These are phyloP conservation scores for Kregervanrija pseudodelftensis DNA, from an alignment of 805 yeast genomes.

Conservation along the genomic window DNA sequence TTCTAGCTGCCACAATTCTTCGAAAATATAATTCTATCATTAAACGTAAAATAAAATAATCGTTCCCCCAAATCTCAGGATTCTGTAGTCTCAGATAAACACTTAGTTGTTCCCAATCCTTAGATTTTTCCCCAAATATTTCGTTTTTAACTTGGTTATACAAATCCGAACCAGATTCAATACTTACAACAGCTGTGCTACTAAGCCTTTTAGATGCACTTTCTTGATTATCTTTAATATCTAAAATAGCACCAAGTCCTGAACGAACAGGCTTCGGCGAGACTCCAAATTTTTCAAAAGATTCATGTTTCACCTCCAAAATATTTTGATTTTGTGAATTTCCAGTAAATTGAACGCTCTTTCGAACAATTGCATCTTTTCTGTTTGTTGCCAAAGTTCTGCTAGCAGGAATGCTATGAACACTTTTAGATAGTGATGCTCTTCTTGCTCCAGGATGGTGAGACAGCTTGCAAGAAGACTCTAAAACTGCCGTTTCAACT, in stretches of 20 bases:
- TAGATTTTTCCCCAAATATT: conserved; percentile 12
- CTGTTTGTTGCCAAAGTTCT: conserved; percentile 3
- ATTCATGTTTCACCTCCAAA: background rate
- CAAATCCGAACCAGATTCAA: conserved; percentile 22
- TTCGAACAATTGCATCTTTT: conserved; percentile 4
- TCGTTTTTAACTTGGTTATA: conserved; percentile 14
- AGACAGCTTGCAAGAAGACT: too few relatives aligned
- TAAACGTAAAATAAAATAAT: conserved; percentile 19
- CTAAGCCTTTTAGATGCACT: conserved; percentile 11
- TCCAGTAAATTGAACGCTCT: conserved; percentile 1
- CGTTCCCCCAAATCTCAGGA: conserved; percentile 19
- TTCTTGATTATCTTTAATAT: background rate
- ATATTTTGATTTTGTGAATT: background rate
- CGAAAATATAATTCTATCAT: conserved; percentile 27
- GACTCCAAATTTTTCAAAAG: conserved; percentile 4
- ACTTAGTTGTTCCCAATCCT: conserved; percentile 12
- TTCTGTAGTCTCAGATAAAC: conserved; percentile 8
- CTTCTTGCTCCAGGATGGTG: too few relatives aligned
- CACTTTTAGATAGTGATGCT: too few relatives aligned
- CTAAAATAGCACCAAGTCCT: background rate
- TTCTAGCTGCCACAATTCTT: conserved; percentile 24
- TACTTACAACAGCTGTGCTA: conserved; percentile 20
- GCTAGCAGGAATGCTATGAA: background rate
- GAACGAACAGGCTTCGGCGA: background rate
- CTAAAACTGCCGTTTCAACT: conserved; percentile 2